phyloP scores from a whole-genome alignment of 495 filamentous ascomycete species.

The Podospora conica region DNA sequence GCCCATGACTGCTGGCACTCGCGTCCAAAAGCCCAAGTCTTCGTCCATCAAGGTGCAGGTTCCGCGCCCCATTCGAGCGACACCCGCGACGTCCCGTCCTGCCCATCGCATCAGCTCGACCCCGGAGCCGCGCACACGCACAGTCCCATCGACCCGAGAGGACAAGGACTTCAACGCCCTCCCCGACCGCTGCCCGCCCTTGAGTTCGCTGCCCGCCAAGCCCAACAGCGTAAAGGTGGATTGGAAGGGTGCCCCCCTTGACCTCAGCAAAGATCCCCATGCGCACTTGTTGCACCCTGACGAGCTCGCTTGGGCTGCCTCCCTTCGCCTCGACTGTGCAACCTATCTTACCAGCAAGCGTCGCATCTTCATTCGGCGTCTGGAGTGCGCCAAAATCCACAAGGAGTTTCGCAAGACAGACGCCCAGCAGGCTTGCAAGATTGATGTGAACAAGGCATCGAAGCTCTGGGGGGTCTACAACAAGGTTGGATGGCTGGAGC shows the following conservation, averaged over 20 bases:
- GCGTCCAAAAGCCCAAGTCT: conserved; percentile 34
- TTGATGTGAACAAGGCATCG: conserved; percentile 97
- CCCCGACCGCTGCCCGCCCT: conserved; percentile 69
- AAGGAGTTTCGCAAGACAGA: conserved; percentile 98
- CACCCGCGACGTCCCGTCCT: conserved; percentile 15
- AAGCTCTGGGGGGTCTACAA: conserved; percentile 92
- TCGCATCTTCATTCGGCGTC: conserved; percentile 76
- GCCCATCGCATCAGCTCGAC: conserved; percentile 41
- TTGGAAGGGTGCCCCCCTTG: conserved; percentile 77
- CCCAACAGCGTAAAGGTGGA: conserved; percentile 72
- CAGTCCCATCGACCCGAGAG: conserved; percentile 57
- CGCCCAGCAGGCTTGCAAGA: conserved; percentile 93
- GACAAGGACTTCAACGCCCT: conserved; percentile 82
- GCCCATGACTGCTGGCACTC: conserved; percentile 42
- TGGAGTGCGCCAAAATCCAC: conserved; percentile 58
- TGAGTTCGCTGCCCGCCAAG: conserved; percentile 54
- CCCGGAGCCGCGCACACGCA: conserved; percentile 39
- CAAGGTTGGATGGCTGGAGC: conserved; percentile 79
- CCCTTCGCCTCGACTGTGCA: conserved; percentile 77
- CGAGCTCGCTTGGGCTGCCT: conserved; percentile 72
- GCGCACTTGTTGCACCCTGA: conserved; percentile 68
- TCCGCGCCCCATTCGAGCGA: conserved; percentile 31
- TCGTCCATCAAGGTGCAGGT: conserved; percentile 20
- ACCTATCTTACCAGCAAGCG: conserved; percentile 95
- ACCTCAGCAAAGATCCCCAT: conserved; percentile 75